Conservation (phyloP, 1,284 basidiomycete genomes). For the Malassezia arunalokei region DNA sequence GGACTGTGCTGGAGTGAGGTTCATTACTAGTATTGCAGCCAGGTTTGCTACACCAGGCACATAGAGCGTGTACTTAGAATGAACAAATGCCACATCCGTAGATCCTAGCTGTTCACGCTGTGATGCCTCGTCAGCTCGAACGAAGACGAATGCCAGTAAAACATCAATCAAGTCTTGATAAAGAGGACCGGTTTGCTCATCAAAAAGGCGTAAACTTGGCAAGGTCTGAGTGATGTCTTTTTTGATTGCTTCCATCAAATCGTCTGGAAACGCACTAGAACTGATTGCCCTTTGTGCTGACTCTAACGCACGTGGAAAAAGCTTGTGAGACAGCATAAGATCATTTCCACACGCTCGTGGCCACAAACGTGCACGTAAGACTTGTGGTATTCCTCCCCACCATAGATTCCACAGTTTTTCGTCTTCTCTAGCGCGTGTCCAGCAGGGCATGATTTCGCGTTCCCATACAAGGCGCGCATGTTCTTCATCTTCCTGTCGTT, state of each 20-base stretch:
- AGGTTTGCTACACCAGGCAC: slow-evolving; percentile 49
- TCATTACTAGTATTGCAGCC: slow-evolving; percentile 78
- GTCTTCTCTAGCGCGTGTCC: slow-evolving; percentile 61
- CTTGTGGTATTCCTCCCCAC: slow-evolving; percentile 83
- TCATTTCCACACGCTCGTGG: slow-evolving; percentile 74
- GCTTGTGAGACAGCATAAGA: slow-evolving; percentile 56
- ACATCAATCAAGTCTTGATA: slow-evolving; percentile 76
- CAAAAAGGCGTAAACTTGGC: slow-evolving; percentile 78
- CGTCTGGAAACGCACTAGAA: slow-evolving; percentile 10
- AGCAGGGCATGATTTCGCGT: slow-evolving; percentile 66
- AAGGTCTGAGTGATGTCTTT: slow-evolving; percentile 67
- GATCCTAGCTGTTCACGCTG: background rate
- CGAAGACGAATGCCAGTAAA: slow-evolving; percentile 78
- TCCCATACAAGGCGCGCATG: slow-evolving; percentile 64
- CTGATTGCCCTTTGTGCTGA: slow-evolving; percentile 13
- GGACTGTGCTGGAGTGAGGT: slow-evolving; percentile 61
- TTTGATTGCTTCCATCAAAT: slow-evolving; percentile 60
- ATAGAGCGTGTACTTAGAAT: slow-evolving; percentile 24
- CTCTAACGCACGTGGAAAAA: slow-evolving; percentile 17
- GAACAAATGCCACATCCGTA: background rate
- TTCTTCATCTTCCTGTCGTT: slow-evolving; percentile 49
- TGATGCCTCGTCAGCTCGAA: slow-evolving; percentile 65
- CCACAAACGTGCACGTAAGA: slow-evolving; percentile 76
- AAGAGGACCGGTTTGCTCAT: slow-evolving; percentile 63
- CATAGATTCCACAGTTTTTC: slow-evolving; percentile 62